These are phyloP conservation scores for Hypoxylon sp. DNA, from an alignment of 2,329 filamentous ascomycete species.

Conservation along the genomic window DNA sequence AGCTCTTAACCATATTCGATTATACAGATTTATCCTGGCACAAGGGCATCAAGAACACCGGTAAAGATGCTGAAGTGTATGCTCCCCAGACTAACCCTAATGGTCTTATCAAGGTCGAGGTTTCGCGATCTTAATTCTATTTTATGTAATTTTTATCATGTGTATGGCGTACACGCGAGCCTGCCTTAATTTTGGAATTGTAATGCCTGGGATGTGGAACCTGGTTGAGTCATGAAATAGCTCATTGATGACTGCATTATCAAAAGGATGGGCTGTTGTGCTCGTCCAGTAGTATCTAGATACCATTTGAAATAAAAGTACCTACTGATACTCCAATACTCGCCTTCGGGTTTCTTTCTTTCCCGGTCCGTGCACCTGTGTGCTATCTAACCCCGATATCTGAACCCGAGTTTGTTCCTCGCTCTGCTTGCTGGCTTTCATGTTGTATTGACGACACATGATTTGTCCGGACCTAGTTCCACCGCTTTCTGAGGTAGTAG, in stretches of 20 bases:
- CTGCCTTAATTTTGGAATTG: conserved; percentile 30
- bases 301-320: conserved; percentile 38
- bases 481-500: neutral
- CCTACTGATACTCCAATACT: conserved; percentile 16
- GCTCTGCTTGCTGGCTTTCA: neutral
- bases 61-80: conserved; percentile 95
- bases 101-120: conserved; percentile 94
- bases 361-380: conserved; percentile 4
- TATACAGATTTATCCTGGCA: conserved; percentile 90
- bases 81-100: conserved; percentile 94
- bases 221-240: conserved; percentile 20
- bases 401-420: neutral
- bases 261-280: conserved; percentile 13
- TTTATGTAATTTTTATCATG: conserved; percentile 37
- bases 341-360: neutral
- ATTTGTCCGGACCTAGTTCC: neutral
- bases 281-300: conserved; percentile 39
- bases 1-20: conserved; percentile 15
- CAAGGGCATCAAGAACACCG: conserved; percentile 94
- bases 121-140: conserved; percentile 68
- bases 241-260: conserved; percentile 13
- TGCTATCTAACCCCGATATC: neutral
- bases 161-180: conserved; percentile 42
- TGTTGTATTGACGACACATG: neutral
- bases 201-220: conserved; percentile 27